A percentile compares a stretch with the other conserved stretches of the same genome.
Conservation (phyloP, 768 basidiomycete species). For the Lactarius sanguifluus region DNA sequence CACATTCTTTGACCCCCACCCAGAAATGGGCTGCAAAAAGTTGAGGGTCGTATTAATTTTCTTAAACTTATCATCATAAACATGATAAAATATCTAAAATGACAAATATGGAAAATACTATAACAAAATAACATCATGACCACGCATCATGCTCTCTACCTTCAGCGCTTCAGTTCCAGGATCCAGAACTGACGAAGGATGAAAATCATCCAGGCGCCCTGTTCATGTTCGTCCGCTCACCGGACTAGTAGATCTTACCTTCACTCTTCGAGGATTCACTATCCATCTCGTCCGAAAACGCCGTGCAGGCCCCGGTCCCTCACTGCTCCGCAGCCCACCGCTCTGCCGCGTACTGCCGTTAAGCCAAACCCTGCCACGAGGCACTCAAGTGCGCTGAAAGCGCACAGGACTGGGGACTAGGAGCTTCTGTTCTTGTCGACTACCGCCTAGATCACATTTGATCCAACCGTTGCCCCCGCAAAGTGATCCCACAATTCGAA, state of each 20-base stretch:
- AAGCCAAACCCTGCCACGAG: conserved; percentile 73
- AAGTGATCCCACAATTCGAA: conserved; percentile 45
- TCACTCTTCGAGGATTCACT: background rate
- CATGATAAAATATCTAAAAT: too few species aligned
- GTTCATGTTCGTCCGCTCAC: too few species aligned
- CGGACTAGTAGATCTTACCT: background rate
- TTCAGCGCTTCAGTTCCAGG: background rate
- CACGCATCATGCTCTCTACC: background rate
- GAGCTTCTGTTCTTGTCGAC: conserved; percentile 66
- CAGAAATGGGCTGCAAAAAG: too few species aligned
- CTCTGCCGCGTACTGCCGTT: conserved; percentile 42
- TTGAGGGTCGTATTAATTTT: too few species aligned
- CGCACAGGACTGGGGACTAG: conserved; percentile 64
- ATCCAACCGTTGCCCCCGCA: conserved; percentile 74
- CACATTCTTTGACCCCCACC: too few species aligned
- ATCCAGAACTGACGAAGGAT: background rate
- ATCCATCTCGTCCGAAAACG: background rate
- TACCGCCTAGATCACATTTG: conserved; percentile 82
- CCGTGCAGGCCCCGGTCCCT: background rate
- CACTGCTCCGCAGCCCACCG: conserved; percentile 38
- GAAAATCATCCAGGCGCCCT: background rate
- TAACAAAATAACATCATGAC: too few species aligned
- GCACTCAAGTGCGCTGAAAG: conserved; percentile 61
- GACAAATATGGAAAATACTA: too few species aligned
- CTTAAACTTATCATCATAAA: too few species aligned